A percentile compares a stretch with the other conserved stretches of the same genome.
phyloP scores from a whole-genome alignment of 495 filamentous ascomycete species.

The Durotheca rogersii region DNA sequence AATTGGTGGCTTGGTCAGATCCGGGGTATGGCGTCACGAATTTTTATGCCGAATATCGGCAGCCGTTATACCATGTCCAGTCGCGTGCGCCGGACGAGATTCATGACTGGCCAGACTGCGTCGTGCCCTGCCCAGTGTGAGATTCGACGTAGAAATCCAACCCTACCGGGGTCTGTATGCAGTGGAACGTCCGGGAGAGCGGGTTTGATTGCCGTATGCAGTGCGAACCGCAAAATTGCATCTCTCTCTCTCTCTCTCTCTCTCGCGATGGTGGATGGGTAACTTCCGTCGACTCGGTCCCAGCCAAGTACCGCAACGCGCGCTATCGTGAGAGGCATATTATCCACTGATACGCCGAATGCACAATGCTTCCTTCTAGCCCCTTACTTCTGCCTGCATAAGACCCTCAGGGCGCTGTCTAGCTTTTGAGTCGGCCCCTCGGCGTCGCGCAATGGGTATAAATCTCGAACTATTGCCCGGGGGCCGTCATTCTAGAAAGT shows the following conservation, averaged over 20 bases:
- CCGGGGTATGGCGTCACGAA: neutral
- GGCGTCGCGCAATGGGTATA: constrained; percentile 21
- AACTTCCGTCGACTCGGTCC: constrained; percentile 26
- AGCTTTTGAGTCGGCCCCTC: constrained; percentile 18
- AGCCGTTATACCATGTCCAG: constrained; percentile 12
- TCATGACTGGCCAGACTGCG: constrained; percentile 15
- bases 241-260: too few relatives aligned
- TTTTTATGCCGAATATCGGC: constrained; percentile 21
- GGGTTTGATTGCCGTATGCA: constrained; percentile 30
- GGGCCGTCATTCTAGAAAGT: constrained; percentile 18
- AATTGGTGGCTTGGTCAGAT: constrained; percentile 2
- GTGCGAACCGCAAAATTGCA: constrained; percentile 13
- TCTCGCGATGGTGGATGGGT: constrained; percentile 6
- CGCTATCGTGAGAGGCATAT: constrained; percentile 29
- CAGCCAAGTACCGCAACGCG: constrained; percentile 20
- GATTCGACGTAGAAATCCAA: constrained; percentile 23
- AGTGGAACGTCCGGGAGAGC: constrained; percentile 31
- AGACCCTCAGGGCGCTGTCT: constrained; percentile 21
- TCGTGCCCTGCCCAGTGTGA: constrained; percentile 18
- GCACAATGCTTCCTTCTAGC: constrained; percentile 17
- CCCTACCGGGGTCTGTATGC: constrained; percentile 24
- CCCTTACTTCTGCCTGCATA: constrained; percentile 32
- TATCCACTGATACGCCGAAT: constrained; percentile 29
- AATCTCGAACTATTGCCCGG: constrained; percentile 12
- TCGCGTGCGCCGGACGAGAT: constrained; percentile 15